Evolutionary conservation across 768 basidiomycete species (phyloP).

Genomic region (Terana coerulea): DNA sequence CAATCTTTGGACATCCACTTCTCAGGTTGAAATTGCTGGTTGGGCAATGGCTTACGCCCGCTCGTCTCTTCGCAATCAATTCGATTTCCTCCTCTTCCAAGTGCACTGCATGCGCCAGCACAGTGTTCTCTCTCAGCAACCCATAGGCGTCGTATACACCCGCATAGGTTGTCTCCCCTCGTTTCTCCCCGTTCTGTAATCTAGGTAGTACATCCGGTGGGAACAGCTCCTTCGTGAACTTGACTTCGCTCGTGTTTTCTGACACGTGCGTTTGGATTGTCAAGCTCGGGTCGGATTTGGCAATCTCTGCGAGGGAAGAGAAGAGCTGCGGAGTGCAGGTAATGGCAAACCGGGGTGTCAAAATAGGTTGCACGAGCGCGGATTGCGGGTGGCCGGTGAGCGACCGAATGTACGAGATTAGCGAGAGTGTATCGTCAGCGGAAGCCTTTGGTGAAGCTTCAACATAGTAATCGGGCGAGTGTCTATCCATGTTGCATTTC

Average conservation of each 20-base stretch:
- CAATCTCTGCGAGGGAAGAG: constrained; percentile 54
- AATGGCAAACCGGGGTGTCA: constrained; percentile 97
- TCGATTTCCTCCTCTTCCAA: constrained; percentile 69
- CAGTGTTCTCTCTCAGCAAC: constrained; percentile 73
- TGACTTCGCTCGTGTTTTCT: constrained; percentile 77
- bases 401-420: constrained; percentile 68
- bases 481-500: constrained; percentile 90
- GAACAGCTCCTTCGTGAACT: constrained; percentile 62
- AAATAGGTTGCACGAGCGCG: constrained; percentile 76
- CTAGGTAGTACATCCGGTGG: constrained; percentile 30
- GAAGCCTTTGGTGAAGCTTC: constrained; percentile 61
- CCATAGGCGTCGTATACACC: constrained; percentile 77
- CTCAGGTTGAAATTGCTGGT: constrained; percentile 90
- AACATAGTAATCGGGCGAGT: constrained; percentile 64
- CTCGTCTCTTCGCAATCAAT: constrained; percentile 57
- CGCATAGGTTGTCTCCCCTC: constrained; percentile 51
- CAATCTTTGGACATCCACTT: constrained; percentile 81
- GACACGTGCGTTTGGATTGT: constrained; percentile 91
- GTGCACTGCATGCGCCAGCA: constrained; percentile 86
- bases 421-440: constrained; percentile 51
- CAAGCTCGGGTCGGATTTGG: constrained; percentile 53
- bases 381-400: constrained; percentile 33
- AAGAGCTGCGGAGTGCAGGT: constrained; percentile 78
- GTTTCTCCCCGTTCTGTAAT: constrained; percentile 4
- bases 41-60: constrained; percentile 91